Percentiles rank a stretch among this genome's conserved stretches.
Evolutionary conservation across 225 moss, liverwort and hornwort species (phyloP).

Genomic region (Ulota crispa): DNA sequence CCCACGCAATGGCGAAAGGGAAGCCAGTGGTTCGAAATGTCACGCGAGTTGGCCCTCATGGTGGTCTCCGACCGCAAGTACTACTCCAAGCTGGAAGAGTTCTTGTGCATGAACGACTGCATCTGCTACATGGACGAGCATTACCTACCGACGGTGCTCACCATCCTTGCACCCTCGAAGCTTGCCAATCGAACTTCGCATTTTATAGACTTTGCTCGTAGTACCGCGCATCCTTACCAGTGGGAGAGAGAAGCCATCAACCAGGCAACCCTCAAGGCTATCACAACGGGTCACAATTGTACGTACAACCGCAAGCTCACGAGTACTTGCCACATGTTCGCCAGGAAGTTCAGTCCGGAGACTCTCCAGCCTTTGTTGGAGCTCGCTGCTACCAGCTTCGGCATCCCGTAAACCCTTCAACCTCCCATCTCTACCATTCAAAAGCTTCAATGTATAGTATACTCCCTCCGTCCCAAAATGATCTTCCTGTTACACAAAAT

Average conservation of each 20-base stretch:
- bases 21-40: constrained; percentile 64
- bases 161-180: constrained; percentile 35
- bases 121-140: constrained; percentile 56
- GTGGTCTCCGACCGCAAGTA: constrained; percentile 43
- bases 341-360: constrained; percentile 38
- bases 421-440: background rate
- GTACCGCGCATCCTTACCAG: constrained; percentile 35
- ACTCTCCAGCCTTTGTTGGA: constrained; percentile 31
- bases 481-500: too few species aligned
- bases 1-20: constrained; percentile 48
- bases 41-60: constrained; percentile 27
- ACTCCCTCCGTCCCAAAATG: too few species aligned
- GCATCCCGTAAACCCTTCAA: constrained; percentile 16
- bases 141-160: constrained; percentile 45
- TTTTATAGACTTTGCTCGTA: constrained; percentile 26
- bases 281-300: constrained; percentile 34
- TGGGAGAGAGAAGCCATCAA: constrained; percentile 30
- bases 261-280: background rate
- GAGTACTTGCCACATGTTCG: constrained; percentile 36
- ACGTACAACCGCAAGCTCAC: constrained; percentile 45
- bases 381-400: constrained; percentile 26
- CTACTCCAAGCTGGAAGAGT: constrained; percentile 21
- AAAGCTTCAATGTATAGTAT: background rate
- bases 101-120: constrained; percentile 17
- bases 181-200: constrained; percentile 42